Percentiles rank a stretch among this genome's conserved stretches.
These are phyloP conservation scores for Pythium coloratum DNA, from an alignment of 352 stramenopile species.

Conservation along the genomic window DNA sequence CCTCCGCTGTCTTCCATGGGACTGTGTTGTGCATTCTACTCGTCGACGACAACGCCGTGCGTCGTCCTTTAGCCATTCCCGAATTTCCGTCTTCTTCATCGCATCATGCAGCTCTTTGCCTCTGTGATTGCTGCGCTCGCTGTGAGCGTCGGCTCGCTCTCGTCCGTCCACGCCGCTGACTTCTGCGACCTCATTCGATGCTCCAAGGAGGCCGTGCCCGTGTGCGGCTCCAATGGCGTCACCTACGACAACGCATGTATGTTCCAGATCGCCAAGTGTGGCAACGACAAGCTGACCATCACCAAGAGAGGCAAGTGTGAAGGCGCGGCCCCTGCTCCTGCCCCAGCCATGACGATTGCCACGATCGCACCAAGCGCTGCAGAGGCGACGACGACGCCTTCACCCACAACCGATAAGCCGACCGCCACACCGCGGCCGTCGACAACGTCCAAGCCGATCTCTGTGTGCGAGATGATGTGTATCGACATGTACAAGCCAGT, in stretches of 20 bases:
- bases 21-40: too few relatives aligned
- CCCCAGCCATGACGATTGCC: constrained; percentile 5
- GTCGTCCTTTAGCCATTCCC: neutral
- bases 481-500: constrained; percentile 16
- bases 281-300: constrained; percentile 25
- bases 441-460: neutral
- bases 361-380: neutral
- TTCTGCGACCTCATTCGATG: constrained; percentile 25
- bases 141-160: neutral
- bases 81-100: neutral
- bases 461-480: constrained; percentile 19
- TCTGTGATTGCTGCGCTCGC: neutral
- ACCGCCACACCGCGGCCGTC: neutral
- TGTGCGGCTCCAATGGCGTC: constrained; percentile 37
- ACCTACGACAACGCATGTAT: constrained; percentile 36
- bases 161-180: constrained; percentile 2
- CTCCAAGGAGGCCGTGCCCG: constrained; percentile 17
- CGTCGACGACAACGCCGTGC: too few relatives aligned
- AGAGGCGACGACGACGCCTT: neutral
- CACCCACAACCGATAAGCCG: neutral
- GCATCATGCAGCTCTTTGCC: constrained; percentile 3
- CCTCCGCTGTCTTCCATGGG: too few relatives aligned
- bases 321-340: neutral
- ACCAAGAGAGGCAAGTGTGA: constrained; percentile 11
- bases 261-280: constrained; percentile 37